Conservation (phyloP, 345 rosid species). For the Triadica sebifera region DNA sequence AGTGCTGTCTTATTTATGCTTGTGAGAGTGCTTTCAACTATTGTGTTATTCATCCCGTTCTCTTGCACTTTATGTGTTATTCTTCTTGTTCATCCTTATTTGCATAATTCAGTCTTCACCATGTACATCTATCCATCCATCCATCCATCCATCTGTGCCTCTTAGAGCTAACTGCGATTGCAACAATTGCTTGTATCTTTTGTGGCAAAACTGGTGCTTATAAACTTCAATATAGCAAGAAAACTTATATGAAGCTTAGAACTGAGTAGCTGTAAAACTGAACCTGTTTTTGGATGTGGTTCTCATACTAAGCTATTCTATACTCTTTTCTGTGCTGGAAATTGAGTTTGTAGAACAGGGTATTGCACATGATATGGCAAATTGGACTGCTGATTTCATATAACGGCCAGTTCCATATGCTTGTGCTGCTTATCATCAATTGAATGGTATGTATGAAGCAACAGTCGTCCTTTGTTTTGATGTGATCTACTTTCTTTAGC, state of each 20-base stretch:
- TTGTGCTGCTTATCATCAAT: neutral
- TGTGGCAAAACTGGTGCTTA: neutral
- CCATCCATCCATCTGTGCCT: neutral
- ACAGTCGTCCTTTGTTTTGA: neutral
- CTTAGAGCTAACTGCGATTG: neutral
- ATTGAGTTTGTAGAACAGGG: too few species aligned
- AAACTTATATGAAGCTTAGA: neutral
- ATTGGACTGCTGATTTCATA: neutral
- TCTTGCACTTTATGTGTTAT: neutral
- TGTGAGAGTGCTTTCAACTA: neutral
- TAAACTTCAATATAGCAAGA: neutral
- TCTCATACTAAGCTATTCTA: too few species aligned
- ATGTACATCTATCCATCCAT: too few species aligned
- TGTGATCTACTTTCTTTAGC: too few species aligned
- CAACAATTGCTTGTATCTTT: neutral
- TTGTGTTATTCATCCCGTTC: neutral
- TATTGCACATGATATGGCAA: too few species aligned
- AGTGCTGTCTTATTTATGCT: neutral
- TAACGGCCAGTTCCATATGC: neutral
- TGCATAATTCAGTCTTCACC: neutral
- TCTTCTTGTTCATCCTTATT: neutral
- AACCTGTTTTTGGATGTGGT: neutral
- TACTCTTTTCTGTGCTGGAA: too few species aligned
- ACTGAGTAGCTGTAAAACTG: neutral
- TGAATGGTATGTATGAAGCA: neutral